phyloP scores from a whole-genome alignment of 208 protist genomes.

The Strigomonas culicis region DNA sequence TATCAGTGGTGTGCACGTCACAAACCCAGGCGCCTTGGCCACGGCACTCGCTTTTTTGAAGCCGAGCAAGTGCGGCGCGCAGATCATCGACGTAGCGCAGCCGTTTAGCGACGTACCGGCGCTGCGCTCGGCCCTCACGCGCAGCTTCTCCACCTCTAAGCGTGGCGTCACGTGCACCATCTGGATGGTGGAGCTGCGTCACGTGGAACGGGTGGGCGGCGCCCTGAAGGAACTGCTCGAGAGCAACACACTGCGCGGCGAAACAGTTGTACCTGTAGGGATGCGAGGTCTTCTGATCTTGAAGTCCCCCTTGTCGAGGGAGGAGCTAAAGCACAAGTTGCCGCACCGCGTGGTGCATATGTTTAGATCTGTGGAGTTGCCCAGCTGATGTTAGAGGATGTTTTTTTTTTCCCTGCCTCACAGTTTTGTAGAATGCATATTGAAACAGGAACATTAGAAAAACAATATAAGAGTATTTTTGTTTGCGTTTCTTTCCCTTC shows the following conservation, averaged over 20 bases:
- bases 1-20: conserved; percentile 28
- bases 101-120: conserved; percentile 15
- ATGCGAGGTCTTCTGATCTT: conserved; percentile 47
- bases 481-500: not conserved
- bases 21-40: not conserved
- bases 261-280: conserved; percentile 33
- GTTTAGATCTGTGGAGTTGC: conserved; percentile 17
- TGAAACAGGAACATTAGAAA: too few species aligned
- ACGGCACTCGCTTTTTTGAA: not conserved
- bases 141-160: conserved; percentile 12
- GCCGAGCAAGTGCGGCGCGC: not conserved
- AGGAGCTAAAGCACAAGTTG: conserved; percentile 48
- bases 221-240: conserved; percentile 71
- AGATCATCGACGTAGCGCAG: conserved; percentile 2
- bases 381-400: not conserved
- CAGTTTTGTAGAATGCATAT: not conserved
- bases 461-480: not conserved
- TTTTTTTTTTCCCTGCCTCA: not conserved
- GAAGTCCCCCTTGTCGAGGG: conserved; percentile 28
- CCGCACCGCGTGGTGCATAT: conserved; percentile 79
- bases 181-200: conserved; percentile 40
- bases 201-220: conserved; percentile 29
- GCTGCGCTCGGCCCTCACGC: conserved; percentile 22
- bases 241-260: conserved; percentile 51
- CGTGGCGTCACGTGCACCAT: conserved; percentile 27